Evolutionary conservation across 441 rosid species (phyloP).

Genomic region (Euphorbia corollata): DNA sequence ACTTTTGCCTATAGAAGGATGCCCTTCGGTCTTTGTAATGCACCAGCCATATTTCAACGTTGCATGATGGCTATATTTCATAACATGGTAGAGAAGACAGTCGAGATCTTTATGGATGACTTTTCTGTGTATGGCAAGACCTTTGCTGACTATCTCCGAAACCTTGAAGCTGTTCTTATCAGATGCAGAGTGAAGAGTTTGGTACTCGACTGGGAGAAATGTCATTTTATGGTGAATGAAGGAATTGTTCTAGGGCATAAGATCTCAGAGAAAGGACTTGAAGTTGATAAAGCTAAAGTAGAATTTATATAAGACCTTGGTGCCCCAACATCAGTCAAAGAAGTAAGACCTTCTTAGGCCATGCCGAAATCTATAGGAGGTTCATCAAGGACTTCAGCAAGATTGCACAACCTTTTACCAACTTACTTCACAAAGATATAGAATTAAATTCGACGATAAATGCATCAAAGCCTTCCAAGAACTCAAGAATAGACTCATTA

Average conservation of each 20-base stretch:
- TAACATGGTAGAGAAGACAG: background rate
- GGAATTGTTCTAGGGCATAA: too few species aligned
- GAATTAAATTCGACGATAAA: background rate
- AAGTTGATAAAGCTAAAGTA: constrained; percentile 1
- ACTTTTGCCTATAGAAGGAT: background rate
- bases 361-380: too few species aligned
- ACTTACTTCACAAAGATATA: background rate
- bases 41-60: background rate
- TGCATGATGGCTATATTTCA: background rate
- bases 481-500: background rate
- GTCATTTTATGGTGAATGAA: too few species aligned
- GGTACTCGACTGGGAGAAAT: too few species aligned
- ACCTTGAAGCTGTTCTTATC: too few species aligned
- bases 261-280: background rate
- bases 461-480: background rate
- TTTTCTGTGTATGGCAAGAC: too few species aligned
- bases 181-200: too few species aligned
- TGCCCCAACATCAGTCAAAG: too few species aligned
- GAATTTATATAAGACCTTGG: background rate
- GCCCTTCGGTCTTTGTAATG: constrained; percentile 2
- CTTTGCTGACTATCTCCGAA: too few species aligned
- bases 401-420: background rate
- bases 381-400: background rate
- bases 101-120: too few species aligned
- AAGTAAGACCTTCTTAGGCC: too few species aligned